phyloP scores from a whole-genome alignment of 495 filamentous ascomycete genomes.

The Trichoderma gamsii region DNA sequence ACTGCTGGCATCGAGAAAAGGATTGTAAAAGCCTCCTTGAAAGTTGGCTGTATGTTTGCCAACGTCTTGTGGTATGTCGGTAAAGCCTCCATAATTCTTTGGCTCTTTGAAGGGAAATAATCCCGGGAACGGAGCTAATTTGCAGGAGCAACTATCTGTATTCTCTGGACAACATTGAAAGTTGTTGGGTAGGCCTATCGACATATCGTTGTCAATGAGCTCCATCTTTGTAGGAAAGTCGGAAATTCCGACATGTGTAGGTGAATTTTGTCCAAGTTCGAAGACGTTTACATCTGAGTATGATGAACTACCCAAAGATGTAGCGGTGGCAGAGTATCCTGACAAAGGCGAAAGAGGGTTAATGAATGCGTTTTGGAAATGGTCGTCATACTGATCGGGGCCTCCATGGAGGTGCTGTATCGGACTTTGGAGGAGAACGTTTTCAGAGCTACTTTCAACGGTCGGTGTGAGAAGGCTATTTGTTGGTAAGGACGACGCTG shows the following conservation, averaged over 20 bases:
- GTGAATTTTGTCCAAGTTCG: background rate
- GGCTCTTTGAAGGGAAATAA: background rate
- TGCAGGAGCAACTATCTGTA: background rate
- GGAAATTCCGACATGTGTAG: background rate
- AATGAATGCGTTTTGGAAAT: background rate
- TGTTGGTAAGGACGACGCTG: slow-evolving; percentile 20
- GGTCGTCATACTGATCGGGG: background rate
- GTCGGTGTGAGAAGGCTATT: background rate
- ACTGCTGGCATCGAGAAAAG: background rate
- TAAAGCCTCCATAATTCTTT: background rate
- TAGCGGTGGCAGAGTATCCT: background rate
- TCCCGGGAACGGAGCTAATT: too few species aligned
- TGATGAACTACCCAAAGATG: background rate
- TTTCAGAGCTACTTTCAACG: background rate
- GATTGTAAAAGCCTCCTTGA: background rate
- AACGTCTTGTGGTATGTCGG: background rate
- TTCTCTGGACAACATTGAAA: background rate
- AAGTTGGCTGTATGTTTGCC: background rate
- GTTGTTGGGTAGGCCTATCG: background rate
- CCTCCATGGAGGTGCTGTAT: background rate
- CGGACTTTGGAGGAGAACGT: background rate
- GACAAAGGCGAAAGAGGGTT: background rate
- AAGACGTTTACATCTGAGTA: background rate
- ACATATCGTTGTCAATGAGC: background rate
- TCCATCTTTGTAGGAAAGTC: background rate